Conservation (phyloP, 176 grass and related monocot species). For the Triticum dicoccoides region DNA sequence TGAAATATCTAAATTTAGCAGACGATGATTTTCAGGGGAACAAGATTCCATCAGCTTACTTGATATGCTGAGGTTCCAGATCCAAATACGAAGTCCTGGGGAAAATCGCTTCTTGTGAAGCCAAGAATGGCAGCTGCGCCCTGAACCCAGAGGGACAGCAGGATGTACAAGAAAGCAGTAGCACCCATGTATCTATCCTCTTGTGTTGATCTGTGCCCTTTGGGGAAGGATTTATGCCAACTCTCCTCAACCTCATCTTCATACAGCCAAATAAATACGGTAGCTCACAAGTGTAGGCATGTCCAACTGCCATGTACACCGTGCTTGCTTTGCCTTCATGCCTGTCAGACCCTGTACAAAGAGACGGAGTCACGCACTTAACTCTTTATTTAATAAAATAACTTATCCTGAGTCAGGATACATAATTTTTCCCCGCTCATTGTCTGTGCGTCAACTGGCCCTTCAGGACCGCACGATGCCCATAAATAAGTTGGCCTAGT, state of each 20-base stretch:
- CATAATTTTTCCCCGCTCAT: background rate
- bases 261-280: background rate
- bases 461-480: background rate
- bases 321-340: too few relatives aligned
- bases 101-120: constrained; percentile 20
- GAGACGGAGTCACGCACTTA: background rate
- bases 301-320: too few relatives aligned
- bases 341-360: background rate
- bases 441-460: background rate
- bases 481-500: background rate
- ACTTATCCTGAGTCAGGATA: background rate
- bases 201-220: background rate
- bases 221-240: background rate
- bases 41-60: background rate
- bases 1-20: background rate
- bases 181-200: background rate
- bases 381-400: background rate
- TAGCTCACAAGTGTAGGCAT: too few relatives aligned
- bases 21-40: background rate
- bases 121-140: background rate
- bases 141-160: background rate
- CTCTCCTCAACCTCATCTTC: background rate
- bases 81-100: constrained; percentile 33
- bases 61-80: constrained; percentile 32
- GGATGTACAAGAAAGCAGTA: background rate